These are phyloP conservation scores for Pichia sp. DNA, from an alignment of 1,139 yeast genomes.

Conservation along the genomic window DNA sequence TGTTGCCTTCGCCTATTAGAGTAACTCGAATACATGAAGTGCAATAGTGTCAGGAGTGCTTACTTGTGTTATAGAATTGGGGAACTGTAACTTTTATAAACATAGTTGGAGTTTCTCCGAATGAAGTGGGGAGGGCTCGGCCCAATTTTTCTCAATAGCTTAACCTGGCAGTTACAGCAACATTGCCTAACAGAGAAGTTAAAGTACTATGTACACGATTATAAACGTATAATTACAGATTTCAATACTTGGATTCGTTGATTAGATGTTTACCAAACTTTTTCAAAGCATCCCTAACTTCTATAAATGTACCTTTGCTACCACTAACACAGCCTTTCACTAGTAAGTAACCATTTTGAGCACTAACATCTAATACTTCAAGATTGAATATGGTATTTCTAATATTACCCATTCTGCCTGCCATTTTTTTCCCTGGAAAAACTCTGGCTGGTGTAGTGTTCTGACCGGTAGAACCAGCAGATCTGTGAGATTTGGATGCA, in stretches of 20 bases:
- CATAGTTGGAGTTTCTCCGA: too few species aligned
- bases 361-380: slow-evolving; percentile 71
- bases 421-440: slow-evolving; percentile 95
- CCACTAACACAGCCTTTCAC: slow-evolving; percentile 93
- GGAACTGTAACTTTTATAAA: background rate
- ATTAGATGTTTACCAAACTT: slow-evolving; percentile 27
- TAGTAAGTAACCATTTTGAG: slow-evolving; percentile 70
- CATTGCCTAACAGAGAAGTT: too few species aligned
- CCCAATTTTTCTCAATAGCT: too few species aligned
- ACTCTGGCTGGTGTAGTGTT: slow-evolving; percentile 95
- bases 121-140: too few species aligned
- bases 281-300: slow-evolving; percentile 69
- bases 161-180: too few species aligned
- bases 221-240: background rate
- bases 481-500: slow-evolving; percentile 88
- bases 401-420: slow-evolving; percentile 89
- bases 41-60: too few species aligned
- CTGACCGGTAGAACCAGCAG: slow-evolving; percentile 96
- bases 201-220: too few species aligned
- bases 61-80: too few species aligned
- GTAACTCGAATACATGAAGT: too few species aligned
- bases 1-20: too few species aligned
- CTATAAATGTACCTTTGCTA: slow-evolving; percentile 68
- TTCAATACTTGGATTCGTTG: slow-evolving; percentile 10
- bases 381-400: slow-evolving; percentile 70